Evolutionary conservation across 2,329 filamentous ascomycete genomes (phyloP), one percentile per base, ranked within the genome.

Genomic region (Microcyclosporella mali): DNA sequence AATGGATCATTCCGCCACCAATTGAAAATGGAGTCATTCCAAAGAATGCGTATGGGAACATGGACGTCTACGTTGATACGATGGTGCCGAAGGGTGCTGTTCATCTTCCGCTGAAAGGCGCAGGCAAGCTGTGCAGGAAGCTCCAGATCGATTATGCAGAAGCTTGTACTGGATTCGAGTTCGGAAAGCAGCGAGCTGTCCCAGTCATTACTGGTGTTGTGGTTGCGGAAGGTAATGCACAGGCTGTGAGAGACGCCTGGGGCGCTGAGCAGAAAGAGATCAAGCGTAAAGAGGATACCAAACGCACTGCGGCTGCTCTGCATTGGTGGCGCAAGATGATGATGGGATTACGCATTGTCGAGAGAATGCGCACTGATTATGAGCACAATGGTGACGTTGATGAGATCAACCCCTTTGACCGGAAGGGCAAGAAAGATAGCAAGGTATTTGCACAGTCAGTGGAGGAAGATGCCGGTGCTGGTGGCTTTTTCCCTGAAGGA

Each of bases 1-100:
- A 94, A 42, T 95, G 87, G 81, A 97, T 97, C 61, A 90, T 95
- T 43, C 90, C 90, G 1, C 88, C 89, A 0, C 94, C 95, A 43
- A 62, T 63, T 39, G 65, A 79, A 47, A 77, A 95, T 56, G 90
- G 90, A 1, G 67, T 85, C 11, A 95, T 97, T 47, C 92, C 92
- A 0, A 94, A 92, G 65, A 98, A 98, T 56, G 81, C 82, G 28
- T 98, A 90, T 56, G 90, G 90, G 7, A 98, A 98, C 54, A 97
- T 98, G 49, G 92, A 98, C 62, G 79, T 95, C 41, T 98, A 94
- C 62, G 89, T 86, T 0, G 84, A 88, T 30, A 88, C 87, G 49
- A 97, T 98, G 92, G 82, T 94, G 18, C 92, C 92, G 0, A 66
- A 69, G 31, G 90, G 92, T 0, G 89, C 89, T 2, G 77, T 85